These are phyloP conservation scores for Vaccinium macrocarpon DNA, from an alignment of 148 eudicot species.

Conservation along the genomic window DNA sequence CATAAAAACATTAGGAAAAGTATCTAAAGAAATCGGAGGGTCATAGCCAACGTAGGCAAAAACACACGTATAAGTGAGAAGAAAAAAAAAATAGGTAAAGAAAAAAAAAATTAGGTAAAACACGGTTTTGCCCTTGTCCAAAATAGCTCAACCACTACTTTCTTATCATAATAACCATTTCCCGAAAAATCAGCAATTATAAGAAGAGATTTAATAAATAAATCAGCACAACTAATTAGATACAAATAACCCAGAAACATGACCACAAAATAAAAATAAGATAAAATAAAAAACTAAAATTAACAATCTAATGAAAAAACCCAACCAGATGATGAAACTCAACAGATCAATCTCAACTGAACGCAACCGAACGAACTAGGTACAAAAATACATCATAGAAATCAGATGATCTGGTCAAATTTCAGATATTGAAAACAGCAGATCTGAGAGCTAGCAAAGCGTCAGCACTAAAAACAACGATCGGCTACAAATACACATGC, in stretches of 20 bases:
- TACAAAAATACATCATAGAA: background rate
- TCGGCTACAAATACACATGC: background rate
- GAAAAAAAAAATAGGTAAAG: no score
- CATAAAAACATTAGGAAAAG: background rate
- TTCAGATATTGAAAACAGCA: constrained; percentile 10
- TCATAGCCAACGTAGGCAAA: background rate
- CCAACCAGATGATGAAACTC: background rate
- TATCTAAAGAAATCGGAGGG: background rate
- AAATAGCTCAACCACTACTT: background rate
- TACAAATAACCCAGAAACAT: background rate
- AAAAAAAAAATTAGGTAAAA: no score
- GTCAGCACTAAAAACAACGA: background rate
- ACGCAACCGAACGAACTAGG: background rate
- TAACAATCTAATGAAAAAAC: background rate
- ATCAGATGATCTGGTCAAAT: background rate
- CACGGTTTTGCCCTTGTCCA: background rate
- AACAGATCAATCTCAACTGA: background rate
- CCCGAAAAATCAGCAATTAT: background rate
- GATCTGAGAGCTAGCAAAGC: constrained; percentile 6
- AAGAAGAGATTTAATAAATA: background rate
- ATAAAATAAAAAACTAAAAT: no score
- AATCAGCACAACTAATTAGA: background rate
- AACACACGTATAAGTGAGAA: no score
- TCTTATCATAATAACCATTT: background rate
- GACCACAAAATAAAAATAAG: background rate